Evolutionary conservation across 108 stramenopile genomes (phyloP).

Genomic region (Fragilaria crotonensis): DNA sequence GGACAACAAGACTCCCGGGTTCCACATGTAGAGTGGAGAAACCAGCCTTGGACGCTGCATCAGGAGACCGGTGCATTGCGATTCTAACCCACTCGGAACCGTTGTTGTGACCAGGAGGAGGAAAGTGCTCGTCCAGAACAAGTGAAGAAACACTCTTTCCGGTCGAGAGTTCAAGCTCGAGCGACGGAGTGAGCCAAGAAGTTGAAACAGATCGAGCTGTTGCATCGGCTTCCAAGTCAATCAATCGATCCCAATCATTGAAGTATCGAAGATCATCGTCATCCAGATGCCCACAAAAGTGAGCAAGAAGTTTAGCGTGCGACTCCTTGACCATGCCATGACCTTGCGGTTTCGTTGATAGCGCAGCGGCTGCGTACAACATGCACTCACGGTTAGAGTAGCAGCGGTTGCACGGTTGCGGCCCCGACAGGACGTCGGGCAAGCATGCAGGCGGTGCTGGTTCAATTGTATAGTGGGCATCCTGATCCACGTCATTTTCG

Average conservation of each 20-base stretch:
- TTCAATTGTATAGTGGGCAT: constrained; percentile 6
- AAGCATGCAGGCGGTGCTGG: constrained; percentile 38
- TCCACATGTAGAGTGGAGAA: constrained; percentile 33
- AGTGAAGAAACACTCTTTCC: constrained; percentile 63
- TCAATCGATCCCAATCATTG: constrained; percentile 78
- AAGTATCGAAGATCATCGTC: constrained; percentile 67
- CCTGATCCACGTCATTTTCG: constrained; percentile 14
- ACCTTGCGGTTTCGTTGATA: background rate
- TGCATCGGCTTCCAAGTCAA: constrained; percentile 74
- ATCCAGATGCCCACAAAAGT: constrained; percentile 65
- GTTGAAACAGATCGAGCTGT: constrained; percentile 18
- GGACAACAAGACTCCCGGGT: constrained; percentile 39
- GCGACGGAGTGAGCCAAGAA: constrained; percentile 59
- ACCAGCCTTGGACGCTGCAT: constrained; percentile 10
- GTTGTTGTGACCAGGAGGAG: constrained; percentile 6
- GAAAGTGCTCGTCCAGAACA: constrained; percentile 24
- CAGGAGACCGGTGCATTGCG: constrained; percentile 25
- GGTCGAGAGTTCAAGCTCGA: constrained; percentile 41
- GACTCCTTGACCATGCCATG: constrained; percentile 4
- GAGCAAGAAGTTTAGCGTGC: constrained; percentile 45
- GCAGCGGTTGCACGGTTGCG: constrained; percentile 59
- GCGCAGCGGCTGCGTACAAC: constrained; percentile 64
- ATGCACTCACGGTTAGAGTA: constrained; percentile 78
- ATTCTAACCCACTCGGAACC: constrained; percentile 9
- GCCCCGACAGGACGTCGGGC: constrained; percentile 40